Percentiles rank a stretch among this genome's conserved stretches.
phyloP scores from a whole-genome alignment of 495 filamentous ascomycete genomes.

The Chaetomidium leptoderma region DNA sequence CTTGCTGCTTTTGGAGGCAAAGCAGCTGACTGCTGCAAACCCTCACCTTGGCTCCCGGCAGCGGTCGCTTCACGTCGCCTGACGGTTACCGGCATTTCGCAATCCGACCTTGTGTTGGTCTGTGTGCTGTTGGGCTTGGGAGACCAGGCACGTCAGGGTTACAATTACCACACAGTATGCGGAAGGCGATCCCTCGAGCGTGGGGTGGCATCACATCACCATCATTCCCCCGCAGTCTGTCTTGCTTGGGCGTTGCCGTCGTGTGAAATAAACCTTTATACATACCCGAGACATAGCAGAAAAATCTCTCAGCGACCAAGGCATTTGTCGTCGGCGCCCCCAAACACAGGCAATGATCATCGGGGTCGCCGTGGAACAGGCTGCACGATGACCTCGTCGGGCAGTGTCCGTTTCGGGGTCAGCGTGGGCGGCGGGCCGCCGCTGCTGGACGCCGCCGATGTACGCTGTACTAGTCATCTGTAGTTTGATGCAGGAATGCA shows the following conservation, averaged over 20 bases:
- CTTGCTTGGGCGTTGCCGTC: background rate
- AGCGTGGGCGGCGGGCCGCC: background rate
- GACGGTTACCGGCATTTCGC: background rate
- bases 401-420: background rate
- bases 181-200: background rate
- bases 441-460: background rate
- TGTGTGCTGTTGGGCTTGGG: background rate
- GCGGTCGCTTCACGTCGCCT: constrained; percentile 2
- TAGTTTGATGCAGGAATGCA: too few relatives aligned
- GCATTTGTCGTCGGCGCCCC: background rate
- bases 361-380: background rate
- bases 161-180: constrained; percentile 2
- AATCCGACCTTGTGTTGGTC: background rate
- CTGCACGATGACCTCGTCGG: constrained; percentile 23
- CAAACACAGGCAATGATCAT: constrained; percentile 11
- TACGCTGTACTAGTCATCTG: too few relatives aligned
- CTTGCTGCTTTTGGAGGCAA: too few relatives aligned
- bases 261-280: too few relatives aligned
- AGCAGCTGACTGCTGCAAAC: constrained; percentile 14
- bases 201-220: background rate
- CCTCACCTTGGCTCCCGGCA: background rate
- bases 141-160: too few relatives aligned
- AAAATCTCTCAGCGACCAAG: background rate
- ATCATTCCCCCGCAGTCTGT: background rate
- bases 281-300: too few relatives aligned